Evolutionary conservation across 129 eudicot species (phyloP), one percentile per base, ranked within the genome.

Genomic region (Saussurea involucrata): DNA sequence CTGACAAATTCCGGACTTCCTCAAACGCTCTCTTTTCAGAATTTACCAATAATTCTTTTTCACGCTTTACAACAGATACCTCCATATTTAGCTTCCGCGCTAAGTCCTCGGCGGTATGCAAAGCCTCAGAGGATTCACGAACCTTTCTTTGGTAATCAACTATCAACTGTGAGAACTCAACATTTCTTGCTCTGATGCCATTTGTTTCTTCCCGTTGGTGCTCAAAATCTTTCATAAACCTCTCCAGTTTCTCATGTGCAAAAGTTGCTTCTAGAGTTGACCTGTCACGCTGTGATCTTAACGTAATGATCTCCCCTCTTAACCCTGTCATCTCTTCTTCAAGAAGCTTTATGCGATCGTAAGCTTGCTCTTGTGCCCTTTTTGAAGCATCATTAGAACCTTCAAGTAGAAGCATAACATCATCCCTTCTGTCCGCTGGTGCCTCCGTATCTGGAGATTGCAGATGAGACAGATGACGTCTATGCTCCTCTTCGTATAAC

Each of bases 11-110:
- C 69, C 89, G 94, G 24, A 92, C 94, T 80, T 95, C 98, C 67
- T 95, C 98, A 55, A 69, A 83, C 29, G 97, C 98, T 82, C 98
- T 83, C 78, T 87, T 95, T 81, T 95, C 98, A 31, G 98, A 85
- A 63, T 88, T 89, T 12, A 73, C 15, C 72, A 89, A 78, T 66
- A 90, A 77, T 70, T 92, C 97, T 68, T 95, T 95, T 73, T 95
- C 97, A 49, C 86, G 85, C 76, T 83, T 95, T 75, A 91, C 57
- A 80, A 95, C 83, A 29, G 98, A 87, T 8, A 89, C 92, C 92
- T 95, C 98, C 96, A 91, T 89, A 65, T 91, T 89, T 72, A 91
- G 49, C 83, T 89, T 95, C 60, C 92, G 85, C 11, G 98, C 89
- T 36, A 86, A 81, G 72, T 95, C 98, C 78, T 89, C 88, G 4